Percentiles rank a stretch among this genome's conserved stretches.
These are phyloP conservation scores for Kluyveromyces aestuarii DNA, from an alignment of 805 yeast genomes.

Conservation along the genomic window DNA sequence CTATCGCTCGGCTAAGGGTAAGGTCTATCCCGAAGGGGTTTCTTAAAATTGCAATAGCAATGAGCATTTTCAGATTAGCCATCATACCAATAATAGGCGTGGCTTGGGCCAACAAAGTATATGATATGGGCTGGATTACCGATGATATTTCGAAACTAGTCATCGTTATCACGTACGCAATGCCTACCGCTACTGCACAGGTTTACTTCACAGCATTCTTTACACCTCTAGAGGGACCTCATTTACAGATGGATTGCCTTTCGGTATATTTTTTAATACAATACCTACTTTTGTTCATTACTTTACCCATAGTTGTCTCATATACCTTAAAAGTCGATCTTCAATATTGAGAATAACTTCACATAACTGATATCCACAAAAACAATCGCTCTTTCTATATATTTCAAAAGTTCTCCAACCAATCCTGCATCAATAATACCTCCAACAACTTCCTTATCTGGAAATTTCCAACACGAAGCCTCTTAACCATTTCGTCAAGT, in stretches of 20 bases:
- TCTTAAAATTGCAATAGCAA: constrained; percentile 45
- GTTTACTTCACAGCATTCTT: constrained; percentile 84
- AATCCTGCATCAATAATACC: not conserved
- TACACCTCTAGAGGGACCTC: constrained; percentile 52
- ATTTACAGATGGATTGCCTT: constrained; percentile 66
- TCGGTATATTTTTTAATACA: constrained; percentile 63
- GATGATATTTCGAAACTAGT: constrained; percentile 57
- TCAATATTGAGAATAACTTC: constrained; percentile 4
- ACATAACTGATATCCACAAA: not conserved
- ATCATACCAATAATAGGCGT: constrained; percentile 75
- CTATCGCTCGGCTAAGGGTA: constrained; percentile 66
- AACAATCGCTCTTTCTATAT: no score
- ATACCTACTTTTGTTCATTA: constrained; percentile 51
- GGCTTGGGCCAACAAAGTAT: constrained; percentile 52
- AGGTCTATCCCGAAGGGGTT: constrained; percentile 53
- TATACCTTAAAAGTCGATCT: constrained; percentile 34
- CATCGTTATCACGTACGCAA: constrained; percentile 61
- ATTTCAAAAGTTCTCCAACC: not conserved
- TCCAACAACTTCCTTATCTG: not conserved
- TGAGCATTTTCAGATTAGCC: constrained; percentile 51
- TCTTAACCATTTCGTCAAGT: not conserved
- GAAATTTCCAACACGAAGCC: not conserved
- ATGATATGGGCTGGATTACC: constrained; percentile 55
- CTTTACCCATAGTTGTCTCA: constrained; percentile 65
- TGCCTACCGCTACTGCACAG: constrained; percentile 84